These are phyloP conservation scores for Balamuthia mandrillaris DNA, from an alignment of 208 protist genomes.

Conservation along the genomic window DNA sequence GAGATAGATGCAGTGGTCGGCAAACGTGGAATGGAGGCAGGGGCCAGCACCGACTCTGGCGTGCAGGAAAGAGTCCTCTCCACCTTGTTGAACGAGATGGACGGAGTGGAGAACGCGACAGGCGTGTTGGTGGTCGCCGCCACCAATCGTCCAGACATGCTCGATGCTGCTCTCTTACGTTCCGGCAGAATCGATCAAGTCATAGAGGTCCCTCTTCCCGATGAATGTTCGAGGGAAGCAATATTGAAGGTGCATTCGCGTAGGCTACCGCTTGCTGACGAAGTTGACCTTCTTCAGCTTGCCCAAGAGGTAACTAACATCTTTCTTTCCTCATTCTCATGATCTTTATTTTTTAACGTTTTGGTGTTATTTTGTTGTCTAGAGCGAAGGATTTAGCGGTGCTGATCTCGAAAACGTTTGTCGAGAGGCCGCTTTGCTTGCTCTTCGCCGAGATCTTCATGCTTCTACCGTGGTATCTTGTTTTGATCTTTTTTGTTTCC, in stretches of 20 bases:
- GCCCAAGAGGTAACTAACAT: neutral
- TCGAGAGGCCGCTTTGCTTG: constrained; percentile 62
- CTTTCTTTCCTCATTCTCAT: too few species aligned
- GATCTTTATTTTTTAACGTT: neutral
- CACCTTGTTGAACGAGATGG: constrained; percentile 95
- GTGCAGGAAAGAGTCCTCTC: constrained; percentile 84
- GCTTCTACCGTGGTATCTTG: neutral
- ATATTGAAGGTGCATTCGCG: constrained; percentile 4
- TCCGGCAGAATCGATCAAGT: constrained; percentile 58
- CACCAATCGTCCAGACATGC: constrained; percentile 56
- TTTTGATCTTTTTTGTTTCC: too few species aligned
- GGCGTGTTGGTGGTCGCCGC: constrained; percentile 83
- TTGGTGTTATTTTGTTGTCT: neutral
- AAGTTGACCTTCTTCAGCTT: neutral
- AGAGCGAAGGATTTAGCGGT: constrained; percentile 49
- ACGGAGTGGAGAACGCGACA: constrained; percentile 83
- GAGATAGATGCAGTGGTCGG: constrained; percentile 88
- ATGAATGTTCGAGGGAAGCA: neutral
- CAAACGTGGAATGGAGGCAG: neutral
- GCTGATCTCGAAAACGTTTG: constrained; percentile 71
- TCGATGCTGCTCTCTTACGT: constrained; percentile 60
- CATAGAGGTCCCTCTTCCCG: constrained; percentile 25
- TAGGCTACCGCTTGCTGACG: neutral
- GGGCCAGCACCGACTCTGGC: constrained; percentile 11
- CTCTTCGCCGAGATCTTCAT: neutral